Conservation (phyloP, 2,329 filamentous ascomycete species). For the Fusarium lyarnte region DNA sequence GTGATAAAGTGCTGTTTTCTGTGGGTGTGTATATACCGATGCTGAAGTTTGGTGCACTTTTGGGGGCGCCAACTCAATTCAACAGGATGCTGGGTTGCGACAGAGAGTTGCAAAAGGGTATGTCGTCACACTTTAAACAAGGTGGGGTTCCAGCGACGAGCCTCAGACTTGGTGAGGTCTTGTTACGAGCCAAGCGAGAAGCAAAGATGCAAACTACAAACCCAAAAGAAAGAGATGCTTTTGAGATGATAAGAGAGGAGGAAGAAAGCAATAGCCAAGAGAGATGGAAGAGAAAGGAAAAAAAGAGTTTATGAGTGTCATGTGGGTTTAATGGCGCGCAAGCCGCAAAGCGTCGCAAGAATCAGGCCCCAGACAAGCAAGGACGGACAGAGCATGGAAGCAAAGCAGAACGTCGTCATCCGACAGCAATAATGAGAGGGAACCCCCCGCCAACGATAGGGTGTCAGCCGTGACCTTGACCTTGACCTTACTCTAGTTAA, state of each 20-base stretch:
- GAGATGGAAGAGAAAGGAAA: slow-evolving; percentile 20
- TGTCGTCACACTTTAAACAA: slow-evolving; percentile 33
- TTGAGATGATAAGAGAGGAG: slow-evolving; percentile 20
- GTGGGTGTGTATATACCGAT: not conserved
- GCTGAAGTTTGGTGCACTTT: slow-evolving; percentile 6
- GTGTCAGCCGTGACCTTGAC: slow-evolving; percentile 41
- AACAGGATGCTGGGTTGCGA: slow-evolving; percentile 16
- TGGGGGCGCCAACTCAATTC: slow-evolving; percentile 26
- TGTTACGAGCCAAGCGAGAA: slow-evolving; percentile 9
- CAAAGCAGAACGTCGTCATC: slow-evolving; percentile 44
- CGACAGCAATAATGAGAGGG: slow-evolving; percentile 42
- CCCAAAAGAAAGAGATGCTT: slow-evolving; percentile 21
- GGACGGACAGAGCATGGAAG: slow-evolving; percentile 37
- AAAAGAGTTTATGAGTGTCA: slow-evolving; percentile 39
- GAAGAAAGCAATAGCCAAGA: slow-evolving; percentile 19
- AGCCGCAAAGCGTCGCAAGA: slow-evolving; percentile 35
- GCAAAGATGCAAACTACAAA: slow-evolving; percentile 16
- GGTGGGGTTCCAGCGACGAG: slow-evolving; percentile 26
- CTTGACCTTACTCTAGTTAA: slow-evolving; percentile 12
- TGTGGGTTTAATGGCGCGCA: slow-evolving; percentile 43
- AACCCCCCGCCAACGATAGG: slow-evolving; percentile 40
- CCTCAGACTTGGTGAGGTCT: slow-evolving; percentile 27
- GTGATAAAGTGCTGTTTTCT: slow-evolving; percentile 6
- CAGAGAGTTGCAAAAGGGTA: slow-evolving; percentile 9
- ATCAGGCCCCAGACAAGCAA: slow-evolving; percentile 39